Evolutionary conservation across 495 filamentous ascomycete genomes (phyloP), one percentile per base, ranked within the genome.

Genomic region (Penicillium steckii): DNA sequence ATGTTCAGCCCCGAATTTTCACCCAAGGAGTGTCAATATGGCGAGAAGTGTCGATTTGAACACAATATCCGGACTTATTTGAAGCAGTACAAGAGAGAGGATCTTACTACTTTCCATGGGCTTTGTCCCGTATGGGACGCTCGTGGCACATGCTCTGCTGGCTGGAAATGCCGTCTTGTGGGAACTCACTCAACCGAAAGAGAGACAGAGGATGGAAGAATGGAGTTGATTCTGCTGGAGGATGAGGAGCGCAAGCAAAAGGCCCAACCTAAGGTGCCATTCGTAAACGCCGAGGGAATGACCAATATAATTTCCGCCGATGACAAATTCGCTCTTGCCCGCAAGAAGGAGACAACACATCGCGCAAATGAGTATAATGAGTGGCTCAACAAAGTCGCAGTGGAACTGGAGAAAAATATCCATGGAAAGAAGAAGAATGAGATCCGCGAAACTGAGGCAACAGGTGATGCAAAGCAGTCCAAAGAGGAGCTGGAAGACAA

Each of bases 101-200:
- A 97, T 57, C 77, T 97, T 8, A 76, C 75, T 0, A 89, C 87
- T 0, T 84, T 95, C 53, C 73, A 73, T 46, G 86, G 89, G 0
- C 68, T 85, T 19, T 98, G 94, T 64, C 91, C 92, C 0, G 78
- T 92, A 12, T 96, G 80, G 71, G 85, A 91, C 57, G 78, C 74
- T 8, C 76, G 81, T 22, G 95, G 94, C 26, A 81, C 74, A 56
- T 98, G 94, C 60, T 70, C 74, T 45, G 80, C 84, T 13, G 94
- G 94, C 2, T 98, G 92, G 91, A 95, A 88, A 61, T 98, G 94
- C 66, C 88, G 93, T 10, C 91, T 95, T 61, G 85, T 89, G 13
- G 77, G 76, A 44, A 90, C 87, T 30, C 94, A 98, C 66, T 88
- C 86, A 53, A 76, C 83, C 44, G 90, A 96, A 68, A 66, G 87